Conservation (phyloP, 495 filamentous ascomycete genomes). For the Trichoderma gamsii region DNA sequence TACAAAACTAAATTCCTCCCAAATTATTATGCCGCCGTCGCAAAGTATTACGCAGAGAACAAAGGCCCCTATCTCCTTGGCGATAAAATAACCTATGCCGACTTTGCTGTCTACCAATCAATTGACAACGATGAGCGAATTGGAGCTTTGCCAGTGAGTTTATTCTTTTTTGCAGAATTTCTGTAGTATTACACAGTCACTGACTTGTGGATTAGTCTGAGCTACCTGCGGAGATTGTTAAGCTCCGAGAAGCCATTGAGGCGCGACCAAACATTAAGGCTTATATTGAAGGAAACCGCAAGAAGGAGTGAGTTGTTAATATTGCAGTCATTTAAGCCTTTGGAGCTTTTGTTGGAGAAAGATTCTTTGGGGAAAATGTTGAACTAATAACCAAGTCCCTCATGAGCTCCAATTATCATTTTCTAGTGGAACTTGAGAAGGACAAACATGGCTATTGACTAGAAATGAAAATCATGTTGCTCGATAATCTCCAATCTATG, state of each 20-base stretch:
- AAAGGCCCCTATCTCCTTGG: conserved; percentile 6
- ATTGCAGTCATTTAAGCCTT: too few relatives aligned
- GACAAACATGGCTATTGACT: too few relatives aligned
- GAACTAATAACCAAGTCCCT: too few relatives aligned
- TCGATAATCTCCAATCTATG: too few relatives aligned
- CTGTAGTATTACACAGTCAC: neutral
- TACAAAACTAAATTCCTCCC: neutral
- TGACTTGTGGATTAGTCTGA: neutral
- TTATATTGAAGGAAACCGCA: neutral
- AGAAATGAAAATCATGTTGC: too few relatives aligned
- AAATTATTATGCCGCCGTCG: neutral
- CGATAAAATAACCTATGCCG: neutral
- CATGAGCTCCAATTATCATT: too few relatives aligned
- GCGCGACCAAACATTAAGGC: neutral
- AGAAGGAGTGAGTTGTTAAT: neutral
- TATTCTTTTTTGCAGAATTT: neutral
- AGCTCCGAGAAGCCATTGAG: neutral
- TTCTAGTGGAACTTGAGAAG: too few relatives aligned
- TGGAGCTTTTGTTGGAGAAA: too few relatives aligned
- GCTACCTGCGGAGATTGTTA: neutral
- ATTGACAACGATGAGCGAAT: conserved; percentile 2
- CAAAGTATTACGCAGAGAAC: neutral
- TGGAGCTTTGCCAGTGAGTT: neutral
- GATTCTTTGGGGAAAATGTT: too few relatives aligned
- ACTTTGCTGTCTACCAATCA: neutral